phyloP scores from a whole-genome alignment of 2,329 filamentous ascomycete species.

The Bipolaris bicolor region DNA sequence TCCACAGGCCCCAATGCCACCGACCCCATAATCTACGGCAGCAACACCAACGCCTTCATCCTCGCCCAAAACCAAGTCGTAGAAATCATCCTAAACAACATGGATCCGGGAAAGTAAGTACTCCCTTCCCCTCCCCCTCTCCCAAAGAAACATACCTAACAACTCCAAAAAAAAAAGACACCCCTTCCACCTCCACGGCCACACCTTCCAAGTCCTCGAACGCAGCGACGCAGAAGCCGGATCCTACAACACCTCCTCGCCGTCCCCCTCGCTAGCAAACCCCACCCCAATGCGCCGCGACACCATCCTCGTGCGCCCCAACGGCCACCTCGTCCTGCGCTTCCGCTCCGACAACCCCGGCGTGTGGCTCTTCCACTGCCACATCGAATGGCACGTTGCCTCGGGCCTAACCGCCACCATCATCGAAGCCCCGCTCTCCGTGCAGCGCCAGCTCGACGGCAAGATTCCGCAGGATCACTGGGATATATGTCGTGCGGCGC shows the following conservation, averaged over 20 bases:
- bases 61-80: constrained; percentile 71
- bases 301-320: constrained; percentile 60
- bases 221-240: constrained; percentile 45
- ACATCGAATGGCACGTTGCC: constrained; percentile 50
- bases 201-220: constrained; percentile 46
- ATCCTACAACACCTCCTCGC: constrained; percentile 55
- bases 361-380: constrained; percentile 44
- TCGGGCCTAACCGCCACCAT: constrained; percentile 60
- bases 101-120: constrained; percentile 63
- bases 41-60: constrained; percentile 65
- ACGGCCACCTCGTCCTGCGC: constrained; percentile 62
- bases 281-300: constrained; percentile 58
- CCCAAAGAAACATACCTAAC: not conserved
- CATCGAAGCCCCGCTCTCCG: constrained; percentile 58
- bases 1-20: constrained; percentile 60
- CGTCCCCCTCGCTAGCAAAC: constrained; percentile 17
- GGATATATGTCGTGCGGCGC: constrained; percentile 62
- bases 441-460: constrained; percentile 59
- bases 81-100: constrained; percentile 78
- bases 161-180: constrained; percentile 42
- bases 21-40: constrained; percentile 55
- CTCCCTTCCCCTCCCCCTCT: not conserved
- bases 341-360: constrained; percentile 60
- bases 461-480: constrained; percentile 67
- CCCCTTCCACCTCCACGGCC: constrained; percentile 73